A percentile compares a stretch with the other conserved stretches of the same genome.
These are phyloP conservation scores for Glaciozyma martinii DNA, from an alignment of 768 basidiomycete species.

Conservation along the genomic window DNA sequence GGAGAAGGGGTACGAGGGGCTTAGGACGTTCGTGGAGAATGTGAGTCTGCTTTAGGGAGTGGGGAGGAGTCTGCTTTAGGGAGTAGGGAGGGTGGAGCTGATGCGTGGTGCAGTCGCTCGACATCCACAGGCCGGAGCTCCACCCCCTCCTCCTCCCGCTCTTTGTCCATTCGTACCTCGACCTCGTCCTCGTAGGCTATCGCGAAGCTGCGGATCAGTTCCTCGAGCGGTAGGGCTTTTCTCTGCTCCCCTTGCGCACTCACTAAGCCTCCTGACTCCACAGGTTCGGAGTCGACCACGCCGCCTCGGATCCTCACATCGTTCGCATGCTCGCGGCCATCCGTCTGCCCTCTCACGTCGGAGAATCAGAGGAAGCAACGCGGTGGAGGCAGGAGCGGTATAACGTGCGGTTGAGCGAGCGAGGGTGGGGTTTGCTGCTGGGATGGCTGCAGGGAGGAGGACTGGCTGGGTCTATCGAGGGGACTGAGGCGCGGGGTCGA, in stretches of 20 bases:
- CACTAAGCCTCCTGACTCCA: neutral
- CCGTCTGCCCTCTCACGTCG: constrained; percentile 71
- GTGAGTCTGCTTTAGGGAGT: constrained; percentile 5
- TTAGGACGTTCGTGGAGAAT: constrained; percentile 27
- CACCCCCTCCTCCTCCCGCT: constrained; percentile 88
- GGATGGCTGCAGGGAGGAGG: constrained; percentile 94
- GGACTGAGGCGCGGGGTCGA: constrained; percentile 56
- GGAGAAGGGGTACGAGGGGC: constrained; percentile 30
- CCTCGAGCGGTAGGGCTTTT: constrained; percentile 3
- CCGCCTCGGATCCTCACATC: constrained; percentile 51
- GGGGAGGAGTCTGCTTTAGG: neutral
- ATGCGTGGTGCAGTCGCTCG: constrained; percentile 26
- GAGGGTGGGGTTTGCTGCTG: constrained; percentile 80
- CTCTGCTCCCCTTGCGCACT: neutral
- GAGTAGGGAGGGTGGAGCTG: neutral
- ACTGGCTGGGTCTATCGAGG: constrained; percentile 14
- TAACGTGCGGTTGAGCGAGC: constrained; percentile 75
- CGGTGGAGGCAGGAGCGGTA: constrained; percentile 87
- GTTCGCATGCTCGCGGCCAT: constrained; percentile 72
- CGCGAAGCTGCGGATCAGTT: constrained; percentile 61
- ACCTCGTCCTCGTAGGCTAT: constrained; percentile 80
- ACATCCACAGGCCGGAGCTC: constrained; percentile 68
- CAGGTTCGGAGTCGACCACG: constrained; percentile 46
- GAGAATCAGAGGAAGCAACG: constrained; percentile 70
- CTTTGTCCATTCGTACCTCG: constrained; percentile 94